Evolutionary conservation across 441 rosid species (phyloP).

Genomic region (Aquilaria agallochum): DNA sequence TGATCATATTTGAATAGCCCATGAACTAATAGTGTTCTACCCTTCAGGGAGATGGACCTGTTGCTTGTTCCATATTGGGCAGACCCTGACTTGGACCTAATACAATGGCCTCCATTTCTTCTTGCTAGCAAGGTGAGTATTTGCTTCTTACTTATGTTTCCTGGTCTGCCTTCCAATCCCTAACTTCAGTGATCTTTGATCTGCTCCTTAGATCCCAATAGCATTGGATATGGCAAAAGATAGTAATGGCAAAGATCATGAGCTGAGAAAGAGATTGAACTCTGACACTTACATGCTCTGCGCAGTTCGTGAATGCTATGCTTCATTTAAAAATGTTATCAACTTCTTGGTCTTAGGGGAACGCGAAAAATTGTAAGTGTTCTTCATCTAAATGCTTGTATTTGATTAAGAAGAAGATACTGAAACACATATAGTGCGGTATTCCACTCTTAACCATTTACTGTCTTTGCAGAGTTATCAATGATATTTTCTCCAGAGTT

Average conservation of each 20-base stretch:
- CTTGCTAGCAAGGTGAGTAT: slow-evolving; percentile 63
- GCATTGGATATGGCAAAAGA: slow-evolving; percentile 88
- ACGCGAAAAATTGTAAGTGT: slow-evolving; percentile 47
- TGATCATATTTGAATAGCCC: too few relatives aligned
- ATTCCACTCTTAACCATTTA: slow-evolving; percentile 1
- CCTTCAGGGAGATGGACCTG: slow-evolving; percentile 61
- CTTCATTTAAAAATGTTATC: slow-evolving; percentile 54
- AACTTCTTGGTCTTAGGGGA: slow-evolving; percentile 47
- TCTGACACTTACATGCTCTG: slow-evolving; percentile 58
- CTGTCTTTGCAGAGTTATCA: slow-evolving; percentile 41
- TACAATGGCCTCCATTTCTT: slow-evolving; percentile 77
- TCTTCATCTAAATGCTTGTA: too few relatives aligned
- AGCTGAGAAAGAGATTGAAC: slow-evolving; percentile 51
- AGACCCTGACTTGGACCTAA: slow-evolving; percentile 48
- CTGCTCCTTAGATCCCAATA: slow-evolving; percentile 55
- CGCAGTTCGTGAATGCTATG: slow-evolving; percentile 73
- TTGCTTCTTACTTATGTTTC: slow-evolving; percentile 5
- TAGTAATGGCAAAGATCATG: slow-evolving; percentile 54
- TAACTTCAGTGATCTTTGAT: slow-evolving; percentile 4
- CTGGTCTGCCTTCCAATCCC: background rate
- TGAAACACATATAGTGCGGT: slow-evolving; percentile 9
- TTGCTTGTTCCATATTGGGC: slow-evolving; percentile 76
- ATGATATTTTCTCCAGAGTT: slow-evolving; percentile 38
- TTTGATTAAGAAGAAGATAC: slow-evolving; percentile 1
- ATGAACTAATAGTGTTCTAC: slow-evolving; percentile 8